These are phyloP conservation scores for Musa beccarii DNA, from an alignment of 176 grass and related monocot genomes.

Conservation along the genomic window DNA sequence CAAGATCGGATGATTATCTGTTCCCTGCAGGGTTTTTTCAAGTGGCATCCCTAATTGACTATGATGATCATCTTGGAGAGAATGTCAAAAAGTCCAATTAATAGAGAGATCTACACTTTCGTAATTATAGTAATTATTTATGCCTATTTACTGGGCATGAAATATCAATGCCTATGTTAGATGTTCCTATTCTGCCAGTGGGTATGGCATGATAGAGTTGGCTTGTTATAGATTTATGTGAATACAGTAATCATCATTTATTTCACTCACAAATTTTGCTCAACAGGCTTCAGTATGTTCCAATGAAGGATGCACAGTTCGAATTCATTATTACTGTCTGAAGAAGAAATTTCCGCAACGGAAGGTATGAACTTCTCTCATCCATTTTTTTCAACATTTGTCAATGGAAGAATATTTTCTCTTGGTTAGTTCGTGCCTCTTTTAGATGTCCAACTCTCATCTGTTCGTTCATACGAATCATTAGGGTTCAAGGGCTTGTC, in stretches of 20 bases:
- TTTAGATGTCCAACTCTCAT: not conserved
- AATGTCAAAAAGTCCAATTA: no score
- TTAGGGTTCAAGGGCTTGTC: slow-evolving; percentile 58
- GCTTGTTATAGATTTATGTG: no score
- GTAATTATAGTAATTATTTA: no score
- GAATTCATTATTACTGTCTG: slow-evolving; percentile 82
- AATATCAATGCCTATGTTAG: no score
- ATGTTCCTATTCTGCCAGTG: not conserved
- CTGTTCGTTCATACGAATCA: not conserved
- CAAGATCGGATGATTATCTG: no score
- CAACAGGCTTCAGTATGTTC: slow-evolving; percentile 57
- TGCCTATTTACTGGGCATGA: no score
- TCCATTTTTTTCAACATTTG: not conserved
- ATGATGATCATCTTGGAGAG: no score
- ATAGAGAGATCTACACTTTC: no score
- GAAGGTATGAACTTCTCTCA: slow-evolving; percentile 28
- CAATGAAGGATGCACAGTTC: slow-evolving; percentile 59
- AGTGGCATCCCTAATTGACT: no score
- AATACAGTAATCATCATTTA: no score
- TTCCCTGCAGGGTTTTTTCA: no score
- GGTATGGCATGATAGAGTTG: not conserved
- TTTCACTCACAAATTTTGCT: not conserved
- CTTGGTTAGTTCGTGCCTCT: not conserved
- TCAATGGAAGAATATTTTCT: not conserved
- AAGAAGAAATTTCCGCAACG: slow-evolving; percentile 66